Conservation (phyloP, 2,329 filamentous ascomycete genomes). For the Epichloe festucae region DNA sequence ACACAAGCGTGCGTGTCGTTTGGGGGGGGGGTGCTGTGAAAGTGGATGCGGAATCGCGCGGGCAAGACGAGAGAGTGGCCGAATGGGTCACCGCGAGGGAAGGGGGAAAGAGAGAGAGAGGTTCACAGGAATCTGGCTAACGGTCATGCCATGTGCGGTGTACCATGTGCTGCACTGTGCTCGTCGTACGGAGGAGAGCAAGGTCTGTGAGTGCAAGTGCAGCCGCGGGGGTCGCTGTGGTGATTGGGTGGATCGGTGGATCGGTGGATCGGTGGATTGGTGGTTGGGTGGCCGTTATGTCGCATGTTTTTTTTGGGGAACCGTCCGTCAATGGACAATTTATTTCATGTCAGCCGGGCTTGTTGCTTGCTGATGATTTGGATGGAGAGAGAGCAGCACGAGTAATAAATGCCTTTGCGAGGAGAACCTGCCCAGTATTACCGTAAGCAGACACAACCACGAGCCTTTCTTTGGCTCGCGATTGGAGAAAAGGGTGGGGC, state of each 20-base stretch:
- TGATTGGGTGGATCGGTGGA: no score
- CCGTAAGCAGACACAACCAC: neutral
- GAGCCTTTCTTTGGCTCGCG: neutral
- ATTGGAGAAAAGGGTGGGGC: neutral
- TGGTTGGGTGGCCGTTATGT: no score
- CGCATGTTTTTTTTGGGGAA: neutral
- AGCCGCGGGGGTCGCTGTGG: no score
- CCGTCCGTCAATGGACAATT: neutral
- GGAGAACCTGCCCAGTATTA: neutral
- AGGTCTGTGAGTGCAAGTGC: neutral
- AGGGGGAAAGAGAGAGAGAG: neutral
- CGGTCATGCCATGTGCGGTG: neutral
- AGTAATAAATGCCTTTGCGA: neutral
- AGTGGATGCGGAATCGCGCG: neutral
- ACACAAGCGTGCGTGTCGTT: no score
- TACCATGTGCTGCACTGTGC: neutral
- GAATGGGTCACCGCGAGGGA: neutral
- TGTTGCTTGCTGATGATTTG: neutral
- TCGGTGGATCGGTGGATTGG: no score
- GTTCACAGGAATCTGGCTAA: neutral
- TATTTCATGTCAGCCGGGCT: neutral
- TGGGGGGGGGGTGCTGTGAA: no score
- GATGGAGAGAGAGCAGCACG: neutral
- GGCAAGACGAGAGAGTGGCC: neutral
- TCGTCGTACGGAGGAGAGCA: neutral